Percentiles rank a stretch among this genome's conserved stretches.
phyloP scores from a whole-genome alignment of 495 filamentous ascomycete genomes.

The Aspergillus campestris region DNA sequence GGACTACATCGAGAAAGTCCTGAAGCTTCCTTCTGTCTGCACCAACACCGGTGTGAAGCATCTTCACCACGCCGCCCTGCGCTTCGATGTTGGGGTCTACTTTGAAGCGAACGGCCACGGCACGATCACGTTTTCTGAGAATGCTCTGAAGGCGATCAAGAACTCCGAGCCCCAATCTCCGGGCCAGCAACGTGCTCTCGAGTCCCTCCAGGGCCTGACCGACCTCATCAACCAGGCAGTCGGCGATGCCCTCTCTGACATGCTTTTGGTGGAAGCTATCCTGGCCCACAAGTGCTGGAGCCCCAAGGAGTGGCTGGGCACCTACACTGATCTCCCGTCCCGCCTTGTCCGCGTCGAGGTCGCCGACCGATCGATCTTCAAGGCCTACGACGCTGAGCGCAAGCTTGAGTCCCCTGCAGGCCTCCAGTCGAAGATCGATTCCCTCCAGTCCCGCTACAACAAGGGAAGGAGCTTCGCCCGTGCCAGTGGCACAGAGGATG shows the following conservation, averaged over 20 bases:
- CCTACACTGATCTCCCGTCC: conserved; percentile 93
- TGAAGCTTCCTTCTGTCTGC: conserved; percentile 85
- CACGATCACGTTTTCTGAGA: conserved; percentile 85
- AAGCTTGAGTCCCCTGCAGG: conserved; percentile 70
- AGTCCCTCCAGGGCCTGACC: conserved; percentile 69
- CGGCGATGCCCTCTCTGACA: conserved; percentile 89
- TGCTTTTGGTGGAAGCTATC: conserved; percentile 92
- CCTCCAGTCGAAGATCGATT: conserved; percentile 77
- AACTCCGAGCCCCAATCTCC: conserved; percentile 79
- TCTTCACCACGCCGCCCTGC: conserved; percentile 86
- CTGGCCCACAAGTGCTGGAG: conserved; percentile 92
- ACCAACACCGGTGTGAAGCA: conserved; percentile 96
- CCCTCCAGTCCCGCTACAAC: conserved; percentile 79
- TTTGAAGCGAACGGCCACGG: conserved; percentile 98
- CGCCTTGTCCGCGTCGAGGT: conserved; percentile 90
- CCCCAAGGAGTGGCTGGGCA: conserved; percentile 82
- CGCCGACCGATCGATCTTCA: conserved; percentile 75
- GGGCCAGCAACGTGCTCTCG: conserved; percentile 75
- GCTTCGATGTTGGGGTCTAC: conserved; percentile 91
- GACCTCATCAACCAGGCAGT: conserved; percentile 97
- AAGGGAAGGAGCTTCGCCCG: conserved; percentile 85
- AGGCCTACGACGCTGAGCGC: conserved; percentile 84
- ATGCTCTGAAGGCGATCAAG: conserved; percentile 67
- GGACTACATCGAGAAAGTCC: conserved; percentile 75
- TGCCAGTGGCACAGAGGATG: conserved; percentile 92